These are phyloP conservation scores for Cryphonectria japonica DNA, from an alignment of 2,329 filamentous ascomycete species.

Conservation along the genomic window DNA sequence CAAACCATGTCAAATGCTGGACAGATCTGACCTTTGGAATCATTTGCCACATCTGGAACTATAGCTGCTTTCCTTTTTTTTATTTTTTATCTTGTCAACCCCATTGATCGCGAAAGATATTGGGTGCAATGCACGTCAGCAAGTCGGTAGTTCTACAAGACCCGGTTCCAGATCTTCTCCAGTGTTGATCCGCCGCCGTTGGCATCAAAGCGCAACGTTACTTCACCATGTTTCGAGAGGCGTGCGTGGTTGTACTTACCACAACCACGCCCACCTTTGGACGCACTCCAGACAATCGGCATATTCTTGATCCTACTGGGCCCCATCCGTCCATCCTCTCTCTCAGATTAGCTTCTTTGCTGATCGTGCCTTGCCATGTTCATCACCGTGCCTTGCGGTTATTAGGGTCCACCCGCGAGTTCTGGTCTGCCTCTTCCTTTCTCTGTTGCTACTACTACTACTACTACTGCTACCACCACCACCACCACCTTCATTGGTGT, in stretches of 20 bases:
- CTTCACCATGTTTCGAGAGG: constrained; percentile 8
- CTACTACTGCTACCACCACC: neutral
- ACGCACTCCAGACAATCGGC: neutral
- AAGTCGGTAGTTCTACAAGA: neutral
- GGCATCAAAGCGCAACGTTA: constrained; percentile 16
- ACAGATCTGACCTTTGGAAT: neutral
- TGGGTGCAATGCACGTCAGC: neutral
- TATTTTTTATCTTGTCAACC: too few species aligned
- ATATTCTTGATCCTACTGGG: neutral
- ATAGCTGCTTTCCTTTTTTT: neutral
- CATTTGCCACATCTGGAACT: neutral
- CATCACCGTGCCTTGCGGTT: neutral
- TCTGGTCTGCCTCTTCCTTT: neutral
- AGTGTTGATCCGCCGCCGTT: constrained; percentile 4
- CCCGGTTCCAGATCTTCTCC: neutral
- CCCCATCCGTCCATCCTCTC: neutral
- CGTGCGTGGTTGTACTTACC: neutral
- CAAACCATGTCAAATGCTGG: neutral
- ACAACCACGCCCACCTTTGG: constrained; percentile 3
- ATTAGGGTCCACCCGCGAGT: neutral
- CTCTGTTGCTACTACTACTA: neutral
- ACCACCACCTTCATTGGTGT: neutral
- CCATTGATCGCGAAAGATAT: neutral
- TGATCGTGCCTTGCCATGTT: neutral
- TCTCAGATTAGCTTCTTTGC: neutral